These are phyloP conservation scores for Hypoxylon sp. DNA, from an alignment of 2,329 filamentous ascomycete species.

Conservation along the genomic window DNA sequence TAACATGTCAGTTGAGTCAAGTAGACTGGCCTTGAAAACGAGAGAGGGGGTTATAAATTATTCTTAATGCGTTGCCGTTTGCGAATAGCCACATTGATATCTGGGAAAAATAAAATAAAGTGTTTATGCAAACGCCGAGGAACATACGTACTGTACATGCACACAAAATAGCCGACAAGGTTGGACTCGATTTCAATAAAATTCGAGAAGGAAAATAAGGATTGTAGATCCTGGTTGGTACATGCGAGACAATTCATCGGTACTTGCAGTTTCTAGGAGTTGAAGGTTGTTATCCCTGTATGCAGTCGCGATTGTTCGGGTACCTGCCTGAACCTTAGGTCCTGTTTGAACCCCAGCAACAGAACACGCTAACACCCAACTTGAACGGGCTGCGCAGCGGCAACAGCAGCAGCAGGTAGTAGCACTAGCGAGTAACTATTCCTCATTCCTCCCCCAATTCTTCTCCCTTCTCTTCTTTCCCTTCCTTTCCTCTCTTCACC, in stretches of 20 bases:
- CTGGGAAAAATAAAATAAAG: slow-evolving; percentile 4
- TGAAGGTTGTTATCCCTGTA: not conserved
- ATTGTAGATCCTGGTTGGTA: slow-evolving; percentile 9
- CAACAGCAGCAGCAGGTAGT: no score
- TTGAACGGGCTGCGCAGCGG: no score
- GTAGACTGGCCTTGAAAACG: no score
- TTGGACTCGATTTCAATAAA: slow-evolving; percentile 21
- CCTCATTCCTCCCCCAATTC: slow-evolving; percentile 23
- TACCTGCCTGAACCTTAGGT: no score
- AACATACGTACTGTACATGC: no score
- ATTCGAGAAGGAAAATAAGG: slow-evolving; percentile 14
- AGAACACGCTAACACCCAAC: slow-evolving; percentile 9
- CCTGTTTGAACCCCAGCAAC: no score
- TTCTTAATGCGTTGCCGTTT: slow-evolving; percentile 18
- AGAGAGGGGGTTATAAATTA: slow-evolving; percentile 13
- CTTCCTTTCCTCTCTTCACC: slow-evolving; percentile 27
- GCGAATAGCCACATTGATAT: no score
- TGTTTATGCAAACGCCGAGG: slow-evolving; percentile 30
- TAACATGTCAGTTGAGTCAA: not conserved
- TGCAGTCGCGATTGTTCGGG: not conserved
- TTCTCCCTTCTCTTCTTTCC: slow-evolving; percentile 27
- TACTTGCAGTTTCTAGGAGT: not conserved
- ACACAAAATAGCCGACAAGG: slow-evolving; percentile 23
- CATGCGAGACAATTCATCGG: slow-evolving; percentile 4
- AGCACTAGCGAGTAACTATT: no score